phyloP scores from a whole-genome alignment of 768 basidiomycete species.

The Tricholoma sp. region DNA sequence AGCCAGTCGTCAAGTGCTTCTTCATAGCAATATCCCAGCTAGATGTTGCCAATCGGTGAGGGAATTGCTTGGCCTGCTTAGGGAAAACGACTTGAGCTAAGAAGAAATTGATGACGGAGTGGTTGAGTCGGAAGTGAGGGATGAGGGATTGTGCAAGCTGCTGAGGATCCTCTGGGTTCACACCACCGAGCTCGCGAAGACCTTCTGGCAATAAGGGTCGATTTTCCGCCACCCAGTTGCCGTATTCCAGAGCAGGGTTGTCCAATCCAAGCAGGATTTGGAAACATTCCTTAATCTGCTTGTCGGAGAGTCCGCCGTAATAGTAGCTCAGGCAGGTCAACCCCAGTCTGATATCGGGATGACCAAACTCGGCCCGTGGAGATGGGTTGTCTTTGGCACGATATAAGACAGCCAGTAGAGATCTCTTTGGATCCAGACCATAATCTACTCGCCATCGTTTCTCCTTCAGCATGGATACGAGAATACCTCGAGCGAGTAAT shows the following conservation, averaged over 20 bases:
- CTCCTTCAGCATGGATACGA: conserved; percentile 30
- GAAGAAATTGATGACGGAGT: conserved; percentile 40
- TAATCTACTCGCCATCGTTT: conserved; percentile 49
- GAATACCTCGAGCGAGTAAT: conserved; percentile 35
- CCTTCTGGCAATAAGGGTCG: conserved; percentile 19
- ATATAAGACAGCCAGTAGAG: conserved; percentile 47
- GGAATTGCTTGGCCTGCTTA: conserved; percentile 43
- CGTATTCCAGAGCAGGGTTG: conserved; percentile 37
- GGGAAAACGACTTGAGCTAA: conserved; percentile 44
- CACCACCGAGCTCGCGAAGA: conserved; percentile 28
- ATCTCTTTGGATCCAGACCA: conserved; percentile 36
- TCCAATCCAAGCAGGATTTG: conserved; percentile 33
- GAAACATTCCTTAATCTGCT: conserved; percentile 34
- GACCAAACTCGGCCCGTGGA: conserved; percentile 43
- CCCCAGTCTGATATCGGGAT: conserved; percentile 42
- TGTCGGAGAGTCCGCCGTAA: conserved; percentile 36
- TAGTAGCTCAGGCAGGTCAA: conserved; percentile 48
- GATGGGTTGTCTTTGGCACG: conserved; percentile 47
- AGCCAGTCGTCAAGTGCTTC: conserved; percentile 37
- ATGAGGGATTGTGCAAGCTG: conserved; percentile 23
- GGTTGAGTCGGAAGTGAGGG: conserved; percentile 32
- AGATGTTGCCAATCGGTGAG: conserved; percentile 39
- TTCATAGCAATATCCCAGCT: conserved; percentile 48
- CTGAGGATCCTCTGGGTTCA: conserved; percentile 37
- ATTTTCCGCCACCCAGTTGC: conserved; percentile 8